Evolutionary conservation across 495 filamentous ascomycete genomes (phyloP).

Genomic region (Hypoxylon crocopeplum): DNA sequence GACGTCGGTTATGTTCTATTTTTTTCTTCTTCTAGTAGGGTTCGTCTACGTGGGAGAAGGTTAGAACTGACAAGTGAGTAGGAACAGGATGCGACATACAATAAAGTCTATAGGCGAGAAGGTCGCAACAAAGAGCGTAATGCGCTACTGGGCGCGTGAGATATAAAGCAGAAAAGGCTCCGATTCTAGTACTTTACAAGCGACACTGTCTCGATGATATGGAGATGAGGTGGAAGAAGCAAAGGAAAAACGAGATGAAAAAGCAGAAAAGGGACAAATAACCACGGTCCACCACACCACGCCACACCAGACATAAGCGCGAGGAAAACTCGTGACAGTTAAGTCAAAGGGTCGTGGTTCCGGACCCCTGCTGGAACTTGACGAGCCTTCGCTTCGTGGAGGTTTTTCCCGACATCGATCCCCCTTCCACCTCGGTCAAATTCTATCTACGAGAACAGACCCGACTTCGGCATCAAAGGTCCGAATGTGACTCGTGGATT

Average conservation of each 20-base stretch:
- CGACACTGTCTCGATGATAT: slow-evolving; percentile 6
- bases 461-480: slow-evolving; percentile 33
- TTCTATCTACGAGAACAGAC: slow-evolving; percentile 21
- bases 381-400: slow-evolving; percentile 30
- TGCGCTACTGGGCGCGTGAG: slow-evolving; percentile 21
- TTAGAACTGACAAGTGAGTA: slow-evolving; percentile 16
- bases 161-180: slow-evolving; percentile 14
- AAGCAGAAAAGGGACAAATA: slow-evolving; percentile 11
- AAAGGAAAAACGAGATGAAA: slow-evolving; percentile 19
- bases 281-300: slow-evolving; percentile 19
- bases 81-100: slow-evolving; percentile 12
- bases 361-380: slow-evolving; percentile 32
- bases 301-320: slow-evolving; percentile 4
- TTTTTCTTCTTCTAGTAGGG: slow-evolving; percentile 14
- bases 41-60: slow-evolving; percentile 12
- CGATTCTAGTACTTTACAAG: slow-evolving; percentile 16
- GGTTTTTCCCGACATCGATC: slow-evolving; percentile 35
- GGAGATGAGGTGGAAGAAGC: slow-evolving; percentile 13
- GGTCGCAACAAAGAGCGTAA: slow-evolving; percentile 28
- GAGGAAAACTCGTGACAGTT: slow-evolving; percentile 22
- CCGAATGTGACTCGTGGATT: slow-evolving; percentile 33
- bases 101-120: slow-evolving; percentile 14
- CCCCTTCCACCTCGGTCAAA: slow-evolving; percentile 38
- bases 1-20: neutral
- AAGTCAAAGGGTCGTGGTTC: slow-evolving; percentile 19